phyloP scores from a whole-genome alignment of 352 stramenopile genomes.

The Phytophthora fragariaefolia region DNA sequence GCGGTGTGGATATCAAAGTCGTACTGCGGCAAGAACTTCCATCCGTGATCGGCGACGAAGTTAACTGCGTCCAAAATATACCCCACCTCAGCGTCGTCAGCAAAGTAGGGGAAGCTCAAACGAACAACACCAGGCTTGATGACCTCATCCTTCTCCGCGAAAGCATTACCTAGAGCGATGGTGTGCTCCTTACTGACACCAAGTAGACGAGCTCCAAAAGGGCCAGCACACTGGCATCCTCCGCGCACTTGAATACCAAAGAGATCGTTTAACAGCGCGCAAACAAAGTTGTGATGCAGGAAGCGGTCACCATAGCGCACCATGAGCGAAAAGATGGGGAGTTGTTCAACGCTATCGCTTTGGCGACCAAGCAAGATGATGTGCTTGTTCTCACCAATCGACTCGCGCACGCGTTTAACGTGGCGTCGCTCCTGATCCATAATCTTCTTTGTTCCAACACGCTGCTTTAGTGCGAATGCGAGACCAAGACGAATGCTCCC shows the following conservation, averaged over 20 bases:
- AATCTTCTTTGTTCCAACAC: constrained; percentile 62
- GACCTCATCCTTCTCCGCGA: constrained; percentile 92
- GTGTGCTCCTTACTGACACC: constrained; percentile 83
- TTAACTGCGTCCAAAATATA: constrained; percentile 94
- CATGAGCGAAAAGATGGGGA: constrained; percentile 96
- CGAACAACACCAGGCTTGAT: constrained; percentile 95
- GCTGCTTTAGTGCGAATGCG: constrained; percentile 91
- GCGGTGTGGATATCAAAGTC: constrained; percentile 93
- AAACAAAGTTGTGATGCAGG: constrained; percentile 99
- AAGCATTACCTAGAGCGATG: constrained; percentile 76
- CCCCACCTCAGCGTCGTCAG: constrained; percentile 83
- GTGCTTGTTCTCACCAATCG: constrained; percentile 54
- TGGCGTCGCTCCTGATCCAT: constrained; percentile 53
- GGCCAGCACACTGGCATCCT: constrained; percentile 90
- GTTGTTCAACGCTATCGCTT: constrained; percentile 41
- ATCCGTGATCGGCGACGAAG: constrained; percentile 94
- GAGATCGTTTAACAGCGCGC: constrained; percentile 97
- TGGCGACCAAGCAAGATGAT: constrained; percentile 90
- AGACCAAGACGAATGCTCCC: constrained; percentile 94
- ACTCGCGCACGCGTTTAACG: constrained; percentile 45
- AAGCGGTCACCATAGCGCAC: constrained; percentile 91
- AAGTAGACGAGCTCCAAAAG: constrained; percentile 93
- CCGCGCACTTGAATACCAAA: constrained; percentile 93
- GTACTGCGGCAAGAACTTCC: constrained; percentile 95
- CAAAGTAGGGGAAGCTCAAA: constrained; percentile 92